Evolutionary conservation across 257 asterid genomes (phyloP), one percentile per base, ranked within the genome.

Genomic region (Thymus quinquecostatus): DNA sequence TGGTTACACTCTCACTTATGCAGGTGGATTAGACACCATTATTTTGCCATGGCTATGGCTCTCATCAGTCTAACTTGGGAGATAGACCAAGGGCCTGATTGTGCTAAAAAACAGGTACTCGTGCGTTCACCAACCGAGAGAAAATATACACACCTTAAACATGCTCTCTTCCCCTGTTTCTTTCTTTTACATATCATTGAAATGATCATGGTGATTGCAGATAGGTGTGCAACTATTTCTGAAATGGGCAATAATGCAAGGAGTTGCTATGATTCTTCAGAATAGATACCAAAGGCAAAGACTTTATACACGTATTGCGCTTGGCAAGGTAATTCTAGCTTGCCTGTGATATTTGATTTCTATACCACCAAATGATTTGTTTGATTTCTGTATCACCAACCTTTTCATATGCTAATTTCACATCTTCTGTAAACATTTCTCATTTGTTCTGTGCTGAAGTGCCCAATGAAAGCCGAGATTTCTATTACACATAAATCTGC

Each of bases 11-110:
- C 10, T 73, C 68, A 50, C 59, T 78, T 77, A 41, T 85, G 75
- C 84, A 95, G 99, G 99, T 92, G 99, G 99, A 89, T 95, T 75
- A 82, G 79, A 44, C 99, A 95, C 79, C 99, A 95, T 78, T 95
- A 95, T 60, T 92, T 77, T 73, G 97, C 97, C 57, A 92, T 86
- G 97, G 97, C 82, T 62, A 95, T 95, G 98, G 97, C 98, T 76
- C 92, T 92, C 73, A 88, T 95, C 68, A 95, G 99, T 88, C 96
- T 95, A 64, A 95, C 98, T 66, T 95, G 99, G 99, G 99, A 90
- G 81, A 84, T 91, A 75, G 92, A 83, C 81, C 85, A 89, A 77
- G 98, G 86, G 70, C 94, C 96, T 27, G 83, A 86, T 65, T 92
- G 99, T 82, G 81, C 97, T 65, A 88, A 86, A 85, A 92, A 92